Evolutionary conservation across 805 yeast species (phyloP).

Genomic region (Candida pseudoglaebosa): DNA sequence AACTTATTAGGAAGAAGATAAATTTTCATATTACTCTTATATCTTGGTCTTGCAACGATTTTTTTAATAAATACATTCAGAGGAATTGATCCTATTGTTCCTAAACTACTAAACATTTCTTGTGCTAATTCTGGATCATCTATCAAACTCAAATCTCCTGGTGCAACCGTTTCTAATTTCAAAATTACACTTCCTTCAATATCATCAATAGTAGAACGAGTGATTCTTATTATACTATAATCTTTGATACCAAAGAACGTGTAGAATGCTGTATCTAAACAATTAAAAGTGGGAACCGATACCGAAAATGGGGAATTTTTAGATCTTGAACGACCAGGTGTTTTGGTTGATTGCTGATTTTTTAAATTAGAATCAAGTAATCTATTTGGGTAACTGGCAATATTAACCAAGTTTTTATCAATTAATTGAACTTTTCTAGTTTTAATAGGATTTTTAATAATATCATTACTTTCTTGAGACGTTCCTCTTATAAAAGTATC

Average conservation of each 20-base stretch:
- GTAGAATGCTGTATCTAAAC: slow-evolving; percentile 45
- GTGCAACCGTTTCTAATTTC: slow-evolving; percentile 52
- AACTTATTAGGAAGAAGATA: slow-evolving; percentile 45
- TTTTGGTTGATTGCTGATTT: too few relatives aligned
- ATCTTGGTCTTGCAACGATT: slow-evolving; percentile 57
- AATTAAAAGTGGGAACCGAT: slow-evolving; percentile 31
- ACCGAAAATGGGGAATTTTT: not conserved
- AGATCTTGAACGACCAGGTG: slow-evolving; percentile 15
- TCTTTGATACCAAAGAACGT: slow-evolving; percentile 38
- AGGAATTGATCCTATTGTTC: slow-evolving; percentile 40
- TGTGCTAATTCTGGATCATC: slow-evolving; percentile 45
- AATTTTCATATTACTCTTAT: slow-evolving; percentile 61
- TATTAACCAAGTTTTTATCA: slow-evolving; percentile 36
- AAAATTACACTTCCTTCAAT: slow-evolving; percentile 48
- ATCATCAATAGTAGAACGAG: slow-evolving; percentile 52
- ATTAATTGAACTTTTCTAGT: slow-evolving; percentile 33
- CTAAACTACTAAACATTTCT: slow-evolving; percentile 37
- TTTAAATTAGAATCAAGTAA: slow-evolving; percentile 23
- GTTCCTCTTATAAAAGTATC: slow-evolving; percentile 5
- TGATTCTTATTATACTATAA: slow-evolving; percentile 47
- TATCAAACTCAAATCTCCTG: slow-evolving; percentile 47
- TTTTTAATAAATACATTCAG: slow-evolving; percentile 51
- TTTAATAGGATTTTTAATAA: slow-evolving; percentile 6
- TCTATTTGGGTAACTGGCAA: slow-evolving; percentile 31
- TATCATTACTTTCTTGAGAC: slow-evolving; percentile 6